phyloP scores from a whole-genome alignment of 129 eudicot species.

The Arctium lappa region DNA sequence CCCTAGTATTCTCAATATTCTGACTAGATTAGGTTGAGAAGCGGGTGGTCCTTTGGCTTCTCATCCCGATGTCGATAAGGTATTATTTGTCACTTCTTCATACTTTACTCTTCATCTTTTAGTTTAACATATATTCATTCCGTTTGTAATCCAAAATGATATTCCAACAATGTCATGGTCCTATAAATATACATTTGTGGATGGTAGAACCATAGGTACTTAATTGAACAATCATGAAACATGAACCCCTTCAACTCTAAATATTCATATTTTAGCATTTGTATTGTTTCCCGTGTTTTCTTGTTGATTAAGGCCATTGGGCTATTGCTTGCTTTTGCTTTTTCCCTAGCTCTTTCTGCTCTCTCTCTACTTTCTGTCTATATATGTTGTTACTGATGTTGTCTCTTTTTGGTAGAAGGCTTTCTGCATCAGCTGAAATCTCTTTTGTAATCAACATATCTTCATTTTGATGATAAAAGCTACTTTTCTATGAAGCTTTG shows the following conservation, averaged over 20 bases:
- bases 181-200: neutral
- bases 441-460: constrained; percentile 1
- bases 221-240: neutral
- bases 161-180: neutral
- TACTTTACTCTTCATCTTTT: neutral
- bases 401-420: constrained; percentile 14
- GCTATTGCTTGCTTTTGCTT: constrained; percentile 24
- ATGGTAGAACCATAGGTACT: too few species aligned
- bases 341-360: neutral
- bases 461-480: constrained; percentile 17
- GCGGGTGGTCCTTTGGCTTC: constrained; percentile 98
- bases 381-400: neutral
- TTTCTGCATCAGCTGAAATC: constrained; percentile 5
- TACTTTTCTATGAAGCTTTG: constrained; percentile 8
- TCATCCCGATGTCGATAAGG: constrained; percentile 98
- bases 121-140: neutral
- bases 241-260: neutral
- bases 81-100: constrained; percentile 8
- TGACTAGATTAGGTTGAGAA: constrained; percentile 87
- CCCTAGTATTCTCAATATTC: constrained; percentile 74
- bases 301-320: constrained; percentile 25
- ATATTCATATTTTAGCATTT: constrained; percentile 11
- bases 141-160: neutral
- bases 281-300: constrained; percentile 31
- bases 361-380: neutral